These are phyloP conservation scores for Cnidoscolus chayamansa DNA, from an alignment of 441 rosid genomes.

Conservation along the genomic window DNA sequence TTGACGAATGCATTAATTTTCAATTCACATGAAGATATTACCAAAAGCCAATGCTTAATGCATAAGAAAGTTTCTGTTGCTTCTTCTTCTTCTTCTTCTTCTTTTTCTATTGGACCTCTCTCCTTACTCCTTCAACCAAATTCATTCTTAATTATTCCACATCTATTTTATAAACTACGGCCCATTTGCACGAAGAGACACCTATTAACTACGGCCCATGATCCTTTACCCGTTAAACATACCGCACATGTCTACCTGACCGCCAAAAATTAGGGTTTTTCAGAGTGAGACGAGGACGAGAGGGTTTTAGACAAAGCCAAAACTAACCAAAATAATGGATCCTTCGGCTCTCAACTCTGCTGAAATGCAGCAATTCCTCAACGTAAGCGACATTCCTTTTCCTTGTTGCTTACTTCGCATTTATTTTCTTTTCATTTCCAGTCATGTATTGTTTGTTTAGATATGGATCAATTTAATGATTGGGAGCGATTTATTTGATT, in stretches of 20 bases:
- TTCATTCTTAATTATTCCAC: too few relatives aligned
- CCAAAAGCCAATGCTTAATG: conserved; percentile 24
- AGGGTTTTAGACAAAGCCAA: neutral
- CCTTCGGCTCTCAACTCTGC: conserved; percentile 45
- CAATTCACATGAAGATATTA: neutral
- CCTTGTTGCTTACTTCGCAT: neutral
- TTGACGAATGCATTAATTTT: neutral
- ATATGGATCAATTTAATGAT: neutral
- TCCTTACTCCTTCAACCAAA: too few relatives aligned
- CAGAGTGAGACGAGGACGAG: neutral
- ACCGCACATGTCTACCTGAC: neutral
- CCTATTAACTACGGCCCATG: neutral
- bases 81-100: too few relatives aligned
- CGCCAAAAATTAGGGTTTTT: conserved; percentile 17
- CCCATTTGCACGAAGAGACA: neutral
- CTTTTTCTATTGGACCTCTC: too few relatives aligned
- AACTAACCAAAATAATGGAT: conserved; percentile 41
- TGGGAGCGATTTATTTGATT: neutral
- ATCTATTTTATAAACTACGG: too few relatives aligned
- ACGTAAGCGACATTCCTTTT: conserved; percentile 35
- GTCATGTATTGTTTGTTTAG: neutral
- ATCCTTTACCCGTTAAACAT: neutral
- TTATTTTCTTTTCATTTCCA: neutral
- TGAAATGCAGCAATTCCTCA: conserved; percentile 60
- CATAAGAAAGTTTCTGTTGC: conserved; percentile 20